These are phyloP conservation scores for Cenchrus fungigraminus DNA, from an alignment of 176 grass and related monocot genomes.

Conservation along the genomic window DNA sequence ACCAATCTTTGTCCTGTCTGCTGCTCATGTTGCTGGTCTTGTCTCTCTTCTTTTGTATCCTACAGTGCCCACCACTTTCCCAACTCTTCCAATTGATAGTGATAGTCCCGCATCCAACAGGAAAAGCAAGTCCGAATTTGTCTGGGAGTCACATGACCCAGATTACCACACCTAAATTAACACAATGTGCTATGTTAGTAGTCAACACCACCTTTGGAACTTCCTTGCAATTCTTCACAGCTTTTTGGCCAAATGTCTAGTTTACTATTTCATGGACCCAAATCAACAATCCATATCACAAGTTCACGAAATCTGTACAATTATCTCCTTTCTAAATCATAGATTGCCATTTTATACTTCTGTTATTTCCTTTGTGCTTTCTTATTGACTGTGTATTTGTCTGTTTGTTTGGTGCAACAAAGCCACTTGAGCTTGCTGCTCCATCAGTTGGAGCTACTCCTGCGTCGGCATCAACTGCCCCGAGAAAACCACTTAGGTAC, in stretches of 20 bases:
- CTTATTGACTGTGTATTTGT: slow-evolving; percentile 21
- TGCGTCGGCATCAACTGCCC: slow-evolving; percentile 44
- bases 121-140: no score
- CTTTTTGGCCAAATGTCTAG: not conserved
- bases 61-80: not conserved
- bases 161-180: not conserved
- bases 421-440: slow-evolving; percentile 62
- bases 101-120: no score
- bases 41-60: not conserved
- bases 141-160: not conserved
- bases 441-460: slow-evolving; percentile 40
- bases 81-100: not conserved
- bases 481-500: slow-evolving; percentile 74
- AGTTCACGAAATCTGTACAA: not conserved
- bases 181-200: not conserved
- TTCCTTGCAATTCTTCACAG: not conserved
- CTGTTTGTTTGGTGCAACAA: slow-evolving; percentile 23
- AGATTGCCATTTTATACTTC: not conserved
- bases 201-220: not conserved
- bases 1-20: not conserved
- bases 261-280: slow-evolving; percentile 7
- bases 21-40: not conserved
- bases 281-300: not conserved
- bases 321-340: not conserved
- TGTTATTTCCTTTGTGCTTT: slow-evolving; percentile 13